These are phyloP conservation scores for Suillus brevipes DNA, from an alignment of 768 basidiomycete genomes.

Conservation along the genomic window DNA sequence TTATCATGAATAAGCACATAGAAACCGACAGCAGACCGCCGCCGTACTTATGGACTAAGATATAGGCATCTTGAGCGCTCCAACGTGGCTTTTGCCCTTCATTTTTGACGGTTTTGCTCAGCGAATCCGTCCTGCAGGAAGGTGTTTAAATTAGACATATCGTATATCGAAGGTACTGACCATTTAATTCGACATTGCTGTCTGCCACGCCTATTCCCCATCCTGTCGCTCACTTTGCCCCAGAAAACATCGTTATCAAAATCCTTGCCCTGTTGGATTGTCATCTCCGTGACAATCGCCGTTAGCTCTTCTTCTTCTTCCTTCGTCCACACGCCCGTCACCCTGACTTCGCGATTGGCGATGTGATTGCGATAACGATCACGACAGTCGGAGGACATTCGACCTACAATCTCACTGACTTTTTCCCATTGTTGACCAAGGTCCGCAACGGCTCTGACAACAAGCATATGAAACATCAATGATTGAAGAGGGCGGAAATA, in stretches of 20 bases:
- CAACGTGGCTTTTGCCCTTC: slow-evolving; percentile 71
- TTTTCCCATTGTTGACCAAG: slow-evolving; percentile 83
- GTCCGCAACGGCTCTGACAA: slow-evolving; percentile 61
- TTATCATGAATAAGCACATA: slow-evolving; percentile 9
- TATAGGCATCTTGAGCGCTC: slow-evolving; percentile 74
- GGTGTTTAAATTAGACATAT: slow-evolving; percentile 2
- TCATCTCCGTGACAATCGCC: slow-evolving; percentile 74
- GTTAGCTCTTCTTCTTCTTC: slow-evolving; percentile 79
- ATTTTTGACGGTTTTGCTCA: slow-evolving; percentile 72
- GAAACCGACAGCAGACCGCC: slow-evolving; percentile 1
- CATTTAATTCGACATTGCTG: slow-evolving; percentile 91
- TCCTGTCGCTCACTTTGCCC: slow-evolving; percentile 71
- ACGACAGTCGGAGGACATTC: slow-evolving; percentile 79
- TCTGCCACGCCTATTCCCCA: slow-evolving; percentile 74
- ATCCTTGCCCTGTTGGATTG: slow-evolving; percentile 67
- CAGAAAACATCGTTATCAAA: slow-evolving; percentile 82
- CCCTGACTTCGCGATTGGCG: slow-evolving; percentile 61
- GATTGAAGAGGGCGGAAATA: not conserved
- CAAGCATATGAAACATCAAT: slow-evolving; percentile 9
- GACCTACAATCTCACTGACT: slow-evolving; percentile 66
- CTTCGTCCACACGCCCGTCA: slow-evolving; percentile 71
- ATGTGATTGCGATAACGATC: slow-evolving; percentile 87
- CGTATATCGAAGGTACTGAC: slow-evolving; percentile 36
- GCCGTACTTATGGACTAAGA: slow-evolving; percentile 77
- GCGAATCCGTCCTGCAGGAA: slow-evolving; percentile 65